Evolutionary conservation across 805 yeast species (phyloP).

Genomic region (Candida coquimbonensis): DNA sequence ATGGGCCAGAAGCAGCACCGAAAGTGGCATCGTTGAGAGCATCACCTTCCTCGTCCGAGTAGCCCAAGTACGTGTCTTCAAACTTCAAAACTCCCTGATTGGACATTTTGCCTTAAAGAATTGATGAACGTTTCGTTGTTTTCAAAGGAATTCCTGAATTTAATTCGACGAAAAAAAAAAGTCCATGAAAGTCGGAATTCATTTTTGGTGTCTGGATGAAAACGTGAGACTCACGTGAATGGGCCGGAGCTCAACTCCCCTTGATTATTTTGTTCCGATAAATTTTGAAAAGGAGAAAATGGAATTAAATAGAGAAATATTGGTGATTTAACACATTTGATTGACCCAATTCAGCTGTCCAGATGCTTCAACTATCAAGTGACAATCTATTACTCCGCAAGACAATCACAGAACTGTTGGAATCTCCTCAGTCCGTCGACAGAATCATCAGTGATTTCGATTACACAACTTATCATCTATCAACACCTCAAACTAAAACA

Average conservation of each 20-base stretch:
- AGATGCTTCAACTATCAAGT: constrained; percentile 75
- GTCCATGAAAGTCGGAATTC: not conserved
- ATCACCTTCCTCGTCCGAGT: constrained; percentile 67
- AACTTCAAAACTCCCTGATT: constrained; percentile 46
- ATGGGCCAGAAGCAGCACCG: constrained; percentile 44
- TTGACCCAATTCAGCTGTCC: too few relatives aligned
- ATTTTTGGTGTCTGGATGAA: constrained; percentile 1
- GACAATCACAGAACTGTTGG: constrained; percentile 68
- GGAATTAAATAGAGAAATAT: not conserved
- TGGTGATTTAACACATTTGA: not conserved
- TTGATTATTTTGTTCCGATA: constrained; percentile 3
- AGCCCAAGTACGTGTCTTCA: constrained; percentile 78
- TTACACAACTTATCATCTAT: constrained; percentile 87
- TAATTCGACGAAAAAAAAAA: not conserved
- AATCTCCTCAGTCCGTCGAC: constrained; percentile 53
- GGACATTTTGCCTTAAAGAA: not conserved
- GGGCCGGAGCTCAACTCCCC: not conserved
- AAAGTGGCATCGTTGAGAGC: constrained; percentile 78
- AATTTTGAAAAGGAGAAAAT: not conserved
- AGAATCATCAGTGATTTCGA: constrained; percentile 93
- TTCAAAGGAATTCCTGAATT: not conserved
- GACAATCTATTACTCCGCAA: constrained; percentile 78
- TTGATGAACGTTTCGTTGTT: not conserved
- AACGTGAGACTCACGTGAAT: not conserved
- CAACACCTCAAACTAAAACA: constrained; percentile 75